Conservation (phyloP, 129 eudicot genomes). For the Glebionis coronaria region DNA sequence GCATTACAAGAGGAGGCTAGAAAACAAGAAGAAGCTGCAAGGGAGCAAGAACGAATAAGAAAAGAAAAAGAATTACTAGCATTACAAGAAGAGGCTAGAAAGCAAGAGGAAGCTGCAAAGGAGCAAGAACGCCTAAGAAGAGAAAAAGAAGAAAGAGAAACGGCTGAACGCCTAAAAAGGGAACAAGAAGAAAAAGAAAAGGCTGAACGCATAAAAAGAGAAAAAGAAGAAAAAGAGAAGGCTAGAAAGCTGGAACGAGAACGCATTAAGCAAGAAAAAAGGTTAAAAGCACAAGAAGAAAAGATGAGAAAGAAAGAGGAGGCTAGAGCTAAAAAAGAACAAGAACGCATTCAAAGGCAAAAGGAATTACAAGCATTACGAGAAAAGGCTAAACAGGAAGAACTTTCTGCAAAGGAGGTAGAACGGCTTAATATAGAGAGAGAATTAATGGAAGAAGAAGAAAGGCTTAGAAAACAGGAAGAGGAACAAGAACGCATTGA, state of each 20-base stretch:
- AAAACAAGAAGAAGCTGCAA: neutral
- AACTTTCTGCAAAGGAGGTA: constrained; percentile 20
- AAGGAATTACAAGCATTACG: constrained; percentile 14
- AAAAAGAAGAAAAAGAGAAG: constrained; percentile 4
- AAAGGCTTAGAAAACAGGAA: constrained; percentile 20
- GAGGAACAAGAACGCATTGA: constrained; percentile 25
- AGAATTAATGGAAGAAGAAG: constrained; percentile 11
- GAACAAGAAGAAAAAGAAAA: constrained; percentile 8
- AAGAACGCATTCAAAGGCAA: constrained; percentile 19
- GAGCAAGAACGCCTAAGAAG: constrained; percentile 14
- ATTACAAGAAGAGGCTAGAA: neutral
- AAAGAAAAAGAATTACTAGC: neutral
- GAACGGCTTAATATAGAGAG: constrained; percentile 20
- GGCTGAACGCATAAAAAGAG: neutral
- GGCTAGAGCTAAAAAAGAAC: constrained; percentile 15
- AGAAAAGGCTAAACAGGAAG: constrained; percentile 28
- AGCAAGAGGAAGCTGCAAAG: neutral
- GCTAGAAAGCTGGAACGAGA: constrained; percentile 15
- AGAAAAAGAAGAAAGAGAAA: neutral
- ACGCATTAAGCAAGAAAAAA: constrained; percentile 14
- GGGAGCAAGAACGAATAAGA: constrained; percentile 14
- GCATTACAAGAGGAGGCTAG: neutral
- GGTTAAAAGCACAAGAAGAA: constrained; percentile 18
- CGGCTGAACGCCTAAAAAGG: neutral
- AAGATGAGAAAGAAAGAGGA: constrained; percentile 17